phyloP scores from a whole-genome alignment of 2,329 filamentous ascomycete genomes.

The Fusarium sp. region DNA sequence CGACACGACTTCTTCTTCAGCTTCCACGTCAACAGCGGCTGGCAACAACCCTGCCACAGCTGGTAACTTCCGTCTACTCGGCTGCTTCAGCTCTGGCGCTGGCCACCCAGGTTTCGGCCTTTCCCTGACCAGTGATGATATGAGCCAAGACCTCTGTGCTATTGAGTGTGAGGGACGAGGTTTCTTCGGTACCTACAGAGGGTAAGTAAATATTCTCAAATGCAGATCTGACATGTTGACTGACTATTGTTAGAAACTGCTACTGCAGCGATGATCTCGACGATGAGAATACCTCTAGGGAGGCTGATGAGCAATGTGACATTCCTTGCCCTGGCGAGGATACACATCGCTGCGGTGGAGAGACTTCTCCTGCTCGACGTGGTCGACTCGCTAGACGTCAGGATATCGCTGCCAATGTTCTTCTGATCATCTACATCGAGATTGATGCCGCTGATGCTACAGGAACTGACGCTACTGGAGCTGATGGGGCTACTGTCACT shows the following conservation, averaged over 20 bases:
- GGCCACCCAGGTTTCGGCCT: background rate
- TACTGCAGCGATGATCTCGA: slow-evolving; percentile 26
- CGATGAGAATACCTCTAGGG: no score
- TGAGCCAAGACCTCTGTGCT: no score
- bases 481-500: background rate
- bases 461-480: no score
- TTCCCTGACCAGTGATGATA: no score
- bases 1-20: background rate
- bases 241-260: slow-evolving; percentile 3
- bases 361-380: background rate
- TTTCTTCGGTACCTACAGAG: no score
- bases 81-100: background rate
- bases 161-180: no score
- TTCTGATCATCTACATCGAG: slow-evolving; percentile 28
- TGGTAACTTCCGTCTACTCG: background rate
- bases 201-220: no score
- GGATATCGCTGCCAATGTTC: slow-evolving; percentile 20
- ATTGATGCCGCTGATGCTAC: background rate
- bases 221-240: no score
- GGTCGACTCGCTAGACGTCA: slow-evolving; percentile 28
- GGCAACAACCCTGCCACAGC: rapidly evolving
- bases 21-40: background rate
- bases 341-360: slow-evolving; percentile 31
- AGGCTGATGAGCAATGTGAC: slow-evolving; percentile 2
- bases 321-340: slow-evolving; percentile 31